A percentile compares a stretch with the other conserved stretches of the same genome.
Conservation (phyloP, 345 rosid species). For the Fremontodendron californicum region DNA sequence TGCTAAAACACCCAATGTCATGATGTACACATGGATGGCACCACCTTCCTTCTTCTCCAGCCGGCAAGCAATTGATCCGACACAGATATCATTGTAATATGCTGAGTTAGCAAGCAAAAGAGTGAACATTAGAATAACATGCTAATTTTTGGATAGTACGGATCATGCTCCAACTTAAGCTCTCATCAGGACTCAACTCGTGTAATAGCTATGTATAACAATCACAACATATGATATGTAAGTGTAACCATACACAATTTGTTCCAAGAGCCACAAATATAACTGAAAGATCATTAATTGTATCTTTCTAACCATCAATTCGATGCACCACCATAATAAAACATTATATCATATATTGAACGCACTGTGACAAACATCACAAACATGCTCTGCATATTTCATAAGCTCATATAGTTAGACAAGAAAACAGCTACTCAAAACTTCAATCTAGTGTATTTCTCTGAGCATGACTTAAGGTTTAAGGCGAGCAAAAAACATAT, state of each 20-base stretch:
- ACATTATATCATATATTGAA: neutral
- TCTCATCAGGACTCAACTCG: neutral
- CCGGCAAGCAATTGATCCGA: slow-evolving; percentile 93
- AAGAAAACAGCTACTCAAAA: neutral
- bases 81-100: slow-evolving; percentile 89
- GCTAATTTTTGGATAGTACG: neutral
- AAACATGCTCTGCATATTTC: neutral
- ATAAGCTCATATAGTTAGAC: neutral
- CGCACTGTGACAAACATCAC: neutral
- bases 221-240: neutral
- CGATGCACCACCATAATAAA: neutral
- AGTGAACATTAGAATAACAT: neutral
- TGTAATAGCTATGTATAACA: neutral
- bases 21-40: slow-evolving; percentile 67
- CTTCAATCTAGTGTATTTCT: neutral
- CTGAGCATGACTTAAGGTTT: neutral
- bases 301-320: neutral
- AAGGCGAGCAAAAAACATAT: neutral
- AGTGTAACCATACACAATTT: neutral
- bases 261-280: neutral
- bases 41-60: slow-evolving; percentile 92
- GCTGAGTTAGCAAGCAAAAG: slow-evolving; percentile 45
- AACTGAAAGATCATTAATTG: neutral
- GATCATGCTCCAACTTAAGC: too few relatives aligned
- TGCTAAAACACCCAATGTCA: slow-evolving; percentile 95